A percentile compares a stretch with the other conserved stretches of the same genome.
Conservation (phyloP, 345 rosid species). For the Passiflora organensis region DNA sequence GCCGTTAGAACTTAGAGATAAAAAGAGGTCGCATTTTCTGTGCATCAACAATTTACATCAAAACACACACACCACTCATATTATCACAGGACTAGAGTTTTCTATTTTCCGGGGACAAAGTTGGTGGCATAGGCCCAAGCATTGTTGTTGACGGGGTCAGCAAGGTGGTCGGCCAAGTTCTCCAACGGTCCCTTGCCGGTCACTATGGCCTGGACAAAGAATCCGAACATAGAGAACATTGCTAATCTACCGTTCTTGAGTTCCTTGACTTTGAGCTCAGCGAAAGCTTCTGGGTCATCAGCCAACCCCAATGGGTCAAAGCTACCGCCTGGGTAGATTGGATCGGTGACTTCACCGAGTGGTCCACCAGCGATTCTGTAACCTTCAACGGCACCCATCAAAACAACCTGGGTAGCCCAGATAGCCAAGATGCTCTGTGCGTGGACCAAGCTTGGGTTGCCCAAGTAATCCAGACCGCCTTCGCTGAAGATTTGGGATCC, state of each 20-base stretch:
- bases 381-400: neutral
- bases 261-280: neutral
- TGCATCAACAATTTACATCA: neutral
- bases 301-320: neutral
- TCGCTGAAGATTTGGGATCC: neutral
- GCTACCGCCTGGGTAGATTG: neutral
- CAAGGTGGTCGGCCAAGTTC: neutral
- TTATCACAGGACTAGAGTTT: neutral
- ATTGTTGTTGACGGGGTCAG: neutral
- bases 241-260: neutral
- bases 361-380: neutral
- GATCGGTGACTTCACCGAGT: neutral
- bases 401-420: neutral
- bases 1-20: no score
- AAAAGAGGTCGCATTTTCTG: no score
- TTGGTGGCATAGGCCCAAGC: conserved; percentile 5
- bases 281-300: neutral
- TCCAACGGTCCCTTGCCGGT: conserved; percentile 4
- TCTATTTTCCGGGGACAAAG: conserved; percentile 1
- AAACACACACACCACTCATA: neutral
- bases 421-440: neutral
- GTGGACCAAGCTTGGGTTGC: conserved; percentile 1
- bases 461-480: neutral
- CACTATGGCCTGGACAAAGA: conserved; percentile 1
- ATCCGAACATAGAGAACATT: conserved; percentile 1